A percentile compares a stretch with the other conserved stretches of the same genome.
phyloP scores from a whole-genome alignment of 352 stramenopile species.

The Phytophthora quininea region DNA sequence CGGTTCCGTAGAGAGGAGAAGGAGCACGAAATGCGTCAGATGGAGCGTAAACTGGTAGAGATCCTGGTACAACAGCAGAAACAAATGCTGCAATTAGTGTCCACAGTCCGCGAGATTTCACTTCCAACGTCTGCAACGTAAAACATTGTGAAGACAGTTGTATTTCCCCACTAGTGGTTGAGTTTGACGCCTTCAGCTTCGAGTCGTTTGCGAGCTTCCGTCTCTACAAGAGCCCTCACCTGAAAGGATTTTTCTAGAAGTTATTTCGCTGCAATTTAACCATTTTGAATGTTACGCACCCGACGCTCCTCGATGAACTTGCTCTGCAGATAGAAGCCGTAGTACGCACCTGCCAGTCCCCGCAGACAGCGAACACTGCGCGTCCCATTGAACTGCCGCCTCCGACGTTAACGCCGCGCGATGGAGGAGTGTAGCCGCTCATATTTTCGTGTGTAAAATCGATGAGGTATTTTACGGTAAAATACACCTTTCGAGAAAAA shows the following conservation, averaged over 20 bases:
- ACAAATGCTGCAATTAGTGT: constrained; percentile 64
- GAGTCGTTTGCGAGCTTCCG: constrained; percentile 64
- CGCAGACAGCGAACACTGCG: constrained; percentile 69
- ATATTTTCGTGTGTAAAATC: no score
- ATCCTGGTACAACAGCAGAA: constrained; percentile 88
- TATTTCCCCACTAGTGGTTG: constrained; percentile 14
- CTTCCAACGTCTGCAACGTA: neutral
- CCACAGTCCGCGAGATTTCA: constrained; percentile 44
- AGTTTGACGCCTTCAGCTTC: constrained; percentile 45
- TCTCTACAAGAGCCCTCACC: constrained; percentile 67
- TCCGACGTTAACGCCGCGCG: constrained; percentile 68
- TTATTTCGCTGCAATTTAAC: neutral
- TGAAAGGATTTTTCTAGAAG: constrained; percentile 16
- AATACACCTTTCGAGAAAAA: no score
- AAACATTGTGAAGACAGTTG: neutral
- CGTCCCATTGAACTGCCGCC: constrained; percentile 72
- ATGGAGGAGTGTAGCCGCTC: constrained; percentile 23
- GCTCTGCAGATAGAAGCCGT: constrained; percentile 83
- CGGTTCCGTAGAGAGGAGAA: constrained; percentile 66
- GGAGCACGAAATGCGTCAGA: constrained; percentile 73
- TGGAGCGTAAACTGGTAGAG: constrained; percentile 84
- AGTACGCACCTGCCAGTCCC: constrained; percentile 77
- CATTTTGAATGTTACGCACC: no score
- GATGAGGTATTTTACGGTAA: no score
- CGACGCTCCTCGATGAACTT: constrained; percentile 85